Percentiles rank a stretch among this genome's conserved stretches.
Conservation (phyloP, 2,329 filamentous ascomycete genomes). For the Colletotrichum karsti region DNA sequence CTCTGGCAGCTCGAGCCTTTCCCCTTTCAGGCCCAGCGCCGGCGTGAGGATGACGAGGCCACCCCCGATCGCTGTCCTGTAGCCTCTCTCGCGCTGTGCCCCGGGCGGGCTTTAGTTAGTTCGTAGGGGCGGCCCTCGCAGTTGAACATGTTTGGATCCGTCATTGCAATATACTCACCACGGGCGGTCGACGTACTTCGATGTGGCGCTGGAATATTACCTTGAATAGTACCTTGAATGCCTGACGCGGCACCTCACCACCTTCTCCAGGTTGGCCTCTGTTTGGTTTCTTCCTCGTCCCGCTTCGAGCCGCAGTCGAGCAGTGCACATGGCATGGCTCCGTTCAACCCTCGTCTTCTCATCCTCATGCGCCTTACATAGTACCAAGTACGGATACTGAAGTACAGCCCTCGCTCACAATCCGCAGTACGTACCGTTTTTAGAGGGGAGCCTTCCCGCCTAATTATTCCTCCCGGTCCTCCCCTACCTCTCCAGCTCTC, state of each 20-base stretch:
- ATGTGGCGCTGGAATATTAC: constrained; percentile 9
- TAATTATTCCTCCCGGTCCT: not conserved
- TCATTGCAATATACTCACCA: constrained; percentile 13
- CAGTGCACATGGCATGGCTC: not conserved
- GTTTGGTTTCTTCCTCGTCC: not conserved
- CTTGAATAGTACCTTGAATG: constrained; percentile 3
- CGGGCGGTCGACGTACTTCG: constrained; percentile 15
- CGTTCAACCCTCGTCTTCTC: not conserved
- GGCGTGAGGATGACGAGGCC: constrained; percentile 25
- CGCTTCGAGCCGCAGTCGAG: constrained; percentile 11
- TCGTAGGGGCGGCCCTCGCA: constrained; percentile 6
- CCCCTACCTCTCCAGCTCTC: not conserved
- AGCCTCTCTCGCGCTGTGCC: not conserved
- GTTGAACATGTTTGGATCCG: not conserved
- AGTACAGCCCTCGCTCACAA: not conserved
- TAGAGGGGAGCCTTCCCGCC: not conserved
- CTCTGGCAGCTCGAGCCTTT: constrained; percentile 25
- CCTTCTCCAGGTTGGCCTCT: not conserved
- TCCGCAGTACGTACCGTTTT: constrained; percentile 3
- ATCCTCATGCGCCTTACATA: constrained; percentile 12
- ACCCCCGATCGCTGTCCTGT: constrained; percentile 10
- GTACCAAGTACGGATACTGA: too few relatives aligned
- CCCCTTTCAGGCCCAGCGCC: constrained; percentile 17
- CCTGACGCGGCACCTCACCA: constrained; percentile 24
- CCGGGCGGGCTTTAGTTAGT: not conserved